A percentile compares a stretch with the other conserved stretches of the same genome.
phyloP scores from a whole-genome alignment of 495 filamentous ascomycete species.

The Aspergillus sclerotioniger region DNA sequence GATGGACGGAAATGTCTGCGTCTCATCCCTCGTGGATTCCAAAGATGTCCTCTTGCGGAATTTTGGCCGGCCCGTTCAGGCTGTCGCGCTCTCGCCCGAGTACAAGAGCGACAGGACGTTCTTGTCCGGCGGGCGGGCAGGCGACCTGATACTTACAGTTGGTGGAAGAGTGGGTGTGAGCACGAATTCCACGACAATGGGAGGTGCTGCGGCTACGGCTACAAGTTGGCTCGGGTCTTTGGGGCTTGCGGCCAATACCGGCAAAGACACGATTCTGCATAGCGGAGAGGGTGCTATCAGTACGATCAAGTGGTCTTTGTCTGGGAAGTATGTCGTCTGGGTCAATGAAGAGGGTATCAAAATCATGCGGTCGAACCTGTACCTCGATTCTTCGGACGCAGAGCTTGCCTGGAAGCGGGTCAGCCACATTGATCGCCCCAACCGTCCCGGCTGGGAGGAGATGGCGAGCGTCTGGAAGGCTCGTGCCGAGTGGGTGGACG shows the following conservation, averaged over 20 bases:
- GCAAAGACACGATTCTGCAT: slow-evolving; percentile 86
- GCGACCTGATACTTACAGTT: slow-evolving; percentile 83
- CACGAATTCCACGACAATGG: slow-evolving; percentile 75
- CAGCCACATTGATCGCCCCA: slow-evolving; percentile 82
- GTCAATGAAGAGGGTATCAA: slow-evolving; percentile 95
- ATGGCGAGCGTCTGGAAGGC: slow-evolving; percentile 95
- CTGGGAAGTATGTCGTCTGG: slow-evolving; percentile 90
- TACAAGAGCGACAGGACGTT: slow-evolving; percentile 86
- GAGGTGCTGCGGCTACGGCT: slow-evolving; percentile 73
- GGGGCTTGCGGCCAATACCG: slow-evolving; percentile 70
- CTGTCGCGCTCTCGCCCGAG: slow-evolving; percentile 87
- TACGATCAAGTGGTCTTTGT: slow-evolving; percentile 87
- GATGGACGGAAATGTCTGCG: slow-evolving; percentile 91
- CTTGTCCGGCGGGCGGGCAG: slow-evolving; percentile 85
- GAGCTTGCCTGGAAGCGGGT: slow-evolving; percentile 96
- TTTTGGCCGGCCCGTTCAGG: slow-evolving; percentile 87
- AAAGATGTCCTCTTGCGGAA: slow-evolving; percentile 87
- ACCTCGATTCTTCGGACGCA: slow-evolving; percentile 69
- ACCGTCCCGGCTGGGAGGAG: slow-evolving; percentile 80
- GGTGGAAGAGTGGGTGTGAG: slow-evolving; percentile 76
- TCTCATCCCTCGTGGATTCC: slow-evolving; percentile 73
- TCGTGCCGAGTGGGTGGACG: slow-evolving; percentile 87
- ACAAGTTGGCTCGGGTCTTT: slow-evolving; percentile 90
- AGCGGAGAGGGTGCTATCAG: slow-evolving; percentile 89
- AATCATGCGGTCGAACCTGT: slow-evolving; percentile 88